Percentiles rank a stretch among this genome's conserved stretches.
Evolutionary conservation across 306 rosid genomes (phyloP).

Genomic region (Alnus rubra): DNA sequence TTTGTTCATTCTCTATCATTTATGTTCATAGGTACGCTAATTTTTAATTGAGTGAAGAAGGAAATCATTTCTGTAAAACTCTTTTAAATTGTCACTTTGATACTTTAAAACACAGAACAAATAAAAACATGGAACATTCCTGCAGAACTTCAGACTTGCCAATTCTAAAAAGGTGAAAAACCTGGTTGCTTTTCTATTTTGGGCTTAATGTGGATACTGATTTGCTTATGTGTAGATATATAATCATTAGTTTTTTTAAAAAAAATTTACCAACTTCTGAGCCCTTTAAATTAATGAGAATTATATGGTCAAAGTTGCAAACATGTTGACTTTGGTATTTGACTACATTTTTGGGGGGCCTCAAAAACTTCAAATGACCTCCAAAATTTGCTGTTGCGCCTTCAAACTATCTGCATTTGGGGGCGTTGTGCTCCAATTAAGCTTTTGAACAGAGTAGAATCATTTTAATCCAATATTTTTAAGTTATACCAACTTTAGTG

Average conservation of each 20-base stretch:
- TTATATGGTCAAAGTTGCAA: background rate
- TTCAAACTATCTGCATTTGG: background rate
- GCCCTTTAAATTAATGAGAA: background rate
- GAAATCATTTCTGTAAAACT: background rate
- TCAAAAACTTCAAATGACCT: background rate
- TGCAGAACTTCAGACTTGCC: background rate
- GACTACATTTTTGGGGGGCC: background rate
- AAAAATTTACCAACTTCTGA: no score
- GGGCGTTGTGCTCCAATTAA: background rate
- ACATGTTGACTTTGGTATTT: background rate
- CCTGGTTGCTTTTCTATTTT: background rate
- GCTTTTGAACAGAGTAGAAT: background rate
- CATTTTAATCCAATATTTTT: background rate
- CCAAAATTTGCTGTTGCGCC: background rate
- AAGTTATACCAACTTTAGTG: background rate
- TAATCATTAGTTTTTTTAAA: background rate
- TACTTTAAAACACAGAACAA: background rate
- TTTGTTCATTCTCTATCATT: background rate
- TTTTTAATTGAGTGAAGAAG: background rate
- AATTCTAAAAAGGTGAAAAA: background rate
- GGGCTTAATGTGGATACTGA: background rate
- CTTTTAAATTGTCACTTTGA: background rate
- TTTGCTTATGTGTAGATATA: background rate
- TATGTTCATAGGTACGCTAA: background rate
- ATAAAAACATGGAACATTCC: background rate